Evolutionary conservation across 495 filamentous ascomycete species (phyloP).

Genomic region (Lepraria neglecta): DNA sequence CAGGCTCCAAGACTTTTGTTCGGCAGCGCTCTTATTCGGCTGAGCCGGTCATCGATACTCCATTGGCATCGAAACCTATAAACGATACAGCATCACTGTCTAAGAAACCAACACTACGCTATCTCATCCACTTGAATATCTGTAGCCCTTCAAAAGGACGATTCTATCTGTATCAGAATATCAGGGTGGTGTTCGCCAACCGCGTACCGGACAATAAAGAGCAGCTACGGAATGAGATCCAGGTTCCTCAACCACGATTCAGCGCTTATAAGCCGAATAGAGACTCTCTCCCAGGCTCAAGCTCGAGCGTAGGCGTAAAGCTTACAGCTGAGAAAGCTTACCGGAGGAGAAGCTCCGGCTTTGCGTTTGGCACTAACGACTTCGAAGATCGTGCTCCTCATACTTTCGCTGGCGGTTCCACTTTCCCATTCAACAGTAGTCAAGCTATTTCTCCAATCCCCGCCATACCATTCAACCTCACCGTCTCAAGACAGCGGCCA

Average conservation of each 20-base stretch:
- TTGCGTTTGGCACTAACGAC: slow-evolving; percentile 36
- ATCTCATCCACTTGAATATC: slow-evolving; percentile 90
- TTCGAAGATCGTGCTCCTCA: slow-evolving; percentile 16
- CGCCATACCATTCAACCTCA: slow-evolving; percentile 22
- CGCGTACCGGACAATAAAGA: slow-evolving; percentile 96
- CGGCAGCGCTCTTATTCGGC: slow-evolving; percentile 90
- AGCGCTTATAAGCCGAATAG: slow-evolving; percentile 70
- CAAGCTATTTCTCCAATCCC: slow-evolving; percentile 18
- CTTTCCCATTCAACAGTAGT: slow-evolving; percentile 10
- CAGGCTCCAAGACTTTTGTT: slow-evolving; percentile 93
- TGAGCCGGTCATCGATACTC: slow-evolving; percentile 71
- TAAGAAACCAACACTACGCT: slow-evolving; percentile 77
- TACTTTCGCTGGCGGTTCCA: slow-evolving; percentile 8
- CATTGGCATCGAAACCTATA: slow-evolving; percentile 40
- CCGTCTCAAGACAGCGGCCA: slow-evolving; percentile 1
- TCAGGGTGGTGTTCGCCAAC: slow-evolving; percentile 96
- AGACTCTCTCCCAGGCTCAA: slow-evolving; percentile 33
- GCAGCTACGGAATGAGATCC: slow-evolving; percentile 82
- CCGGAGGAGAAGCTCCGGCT: slow-evolving; percentile 51
- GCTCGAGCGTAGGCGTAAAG: slow-evolving; percentile 34
- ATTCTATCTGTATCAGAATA: slow-evolving; percentile 83
- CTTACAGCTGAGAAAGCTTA: slow-evolving; percentile 50
- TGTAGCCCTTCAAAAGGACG: slow-evolving; percentile 79
- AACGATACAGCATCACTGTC: slow-evolving; percentile 37
- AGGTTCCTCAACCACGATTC: slow-evolving; percentile 81